Percentiles rank a stretch among this genome's conserved stretches.
Conservation (phyloP, 208 protist genomes). For the Borovskyia barvae region DNA sequence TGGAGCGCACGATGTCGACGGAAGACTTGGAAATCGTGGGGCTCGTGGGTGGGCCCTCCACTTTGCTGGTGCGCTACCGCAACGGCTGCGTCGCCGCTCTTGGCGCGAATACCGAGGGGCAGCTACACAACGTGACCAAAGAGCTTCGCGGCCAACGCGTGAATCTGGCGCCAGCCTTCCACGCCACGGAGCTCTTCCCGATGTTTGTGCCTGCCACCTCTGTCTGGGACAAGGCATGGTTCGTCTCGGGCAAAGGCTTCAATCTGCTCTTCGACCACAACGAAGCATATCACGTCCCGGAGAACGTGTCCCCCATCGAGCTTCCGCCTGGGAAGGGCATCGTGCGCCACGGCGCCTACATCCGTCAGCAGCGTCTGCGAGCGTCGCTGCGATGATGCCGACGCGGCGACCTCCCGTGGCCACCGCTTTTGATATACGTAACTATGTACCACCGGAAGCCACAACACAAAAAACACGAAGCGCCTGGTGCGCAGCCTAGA, state of each 20-base stretch:
- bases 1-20: neutral
- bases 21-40: constrained; percentile 34
- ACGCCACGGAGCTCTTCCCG: constrained; percentile 33
- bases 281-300: constrained; percentile 34
- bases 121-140: constrained; percentile 46
- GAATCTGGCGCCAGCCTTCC: constrained; percentile 55
- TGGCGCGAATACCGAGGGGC: constrained; percentile 69
- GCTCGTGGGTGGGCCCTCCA: constrained; percentile 43
- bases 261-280: constrained; percentile 56
- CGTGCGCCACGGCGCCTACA: neutral
- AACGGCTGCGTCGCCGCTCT: constrained; percentile 70
- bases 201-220: constrained; percentile 28
- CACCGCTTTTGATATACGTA: neutral
- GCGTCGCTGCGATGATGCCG: constrained; percentile 6
- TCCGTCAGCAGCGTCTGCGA: constrained; percentile 7
- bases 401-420: too few species aligned
- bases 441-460: neutral
- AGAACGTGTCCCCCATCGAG: constrained; percentile 43
- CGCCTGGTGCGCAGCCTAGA: neutral
- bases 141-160: constrained; percentile 27
- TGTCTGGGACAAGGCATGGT: constrained; percentile 16
- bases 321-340: constrained; percentile 30
- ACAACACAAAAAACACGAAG: neutral
- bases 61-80: constrained; percentile 53
- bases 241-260: constrained; percentile 50